Evolutionary conservation across 805 yeast genomes (phyloP).

Genomic region (Ogataea populi-albae): DNA sequence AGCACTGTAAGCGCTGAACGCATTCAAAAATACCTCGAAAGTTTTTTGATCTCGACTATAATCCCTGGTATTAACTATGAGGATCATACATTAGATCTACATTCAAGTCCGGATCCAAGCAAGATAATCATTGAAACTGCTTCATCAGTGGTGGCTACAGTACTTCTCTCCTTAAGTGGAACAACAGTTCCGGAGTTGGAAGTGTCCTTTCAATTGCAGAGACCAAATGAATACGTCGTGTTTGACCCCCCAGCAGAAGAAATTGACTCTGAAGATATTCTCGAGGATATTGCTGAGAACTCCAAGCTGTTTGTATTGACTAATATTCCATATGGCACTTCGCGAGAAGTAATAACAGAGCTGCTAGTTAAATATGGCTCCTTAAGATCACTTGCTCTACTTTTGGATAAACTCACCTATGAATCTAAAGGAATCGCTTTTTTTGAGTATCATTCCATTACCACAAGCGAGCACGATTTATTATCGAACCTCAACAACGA

Average conservation of each 20-base stretch:
- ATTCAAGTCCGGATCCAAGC: constrained; percentile 29
- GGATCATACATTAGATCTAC: constrained; percentile 30
- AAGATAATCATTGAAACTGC: constrained; percentile 50
- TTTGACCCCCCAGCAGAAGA: constrained; percentile 51
- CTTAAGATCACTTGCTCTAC: constrained; percentile 39
- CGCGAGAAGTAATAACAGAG: constrained; percentile 43
- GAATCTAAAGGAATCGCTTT: constrained; percentile 59
- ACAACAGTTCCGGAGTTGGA: constrained; percentile 32
- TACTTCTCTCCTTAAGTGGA: constrained; percentile 43
- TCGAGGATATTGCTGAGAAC: constrained; percentile 40
- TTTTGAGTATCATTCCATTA: constrained; percentile 38
- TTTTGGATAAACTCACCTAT: constrained; percentile 46
- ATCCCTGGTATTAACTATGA: constrained; percentile 37
- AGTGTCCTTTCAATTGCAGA: constrained; percentile 30
- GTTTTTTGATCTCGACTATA: constrained; percentile 43
- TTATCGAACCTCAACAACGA: constrained; percentile 34
- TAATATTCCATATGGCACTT: constrained; percentile 41
- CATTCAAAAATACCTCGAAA: constrained; percentile 44
- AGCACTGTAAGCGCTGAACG: constrained; percentile 25
- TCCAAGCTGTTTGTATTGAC: constrained; percentile 29
- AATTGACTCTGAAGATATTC: constrained; percentile 36
- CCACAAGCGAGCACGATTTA: constrained; percentile 22
- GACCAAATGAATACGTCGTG: constrained; percentile 46
- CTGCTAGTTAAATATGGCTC: constrained; percentile 40
- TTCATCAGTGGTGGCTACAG: constrained; percentile 52